Conservation (phyloP, 169 alveolate genomes). For the Plasmodium sp. region DNA sequence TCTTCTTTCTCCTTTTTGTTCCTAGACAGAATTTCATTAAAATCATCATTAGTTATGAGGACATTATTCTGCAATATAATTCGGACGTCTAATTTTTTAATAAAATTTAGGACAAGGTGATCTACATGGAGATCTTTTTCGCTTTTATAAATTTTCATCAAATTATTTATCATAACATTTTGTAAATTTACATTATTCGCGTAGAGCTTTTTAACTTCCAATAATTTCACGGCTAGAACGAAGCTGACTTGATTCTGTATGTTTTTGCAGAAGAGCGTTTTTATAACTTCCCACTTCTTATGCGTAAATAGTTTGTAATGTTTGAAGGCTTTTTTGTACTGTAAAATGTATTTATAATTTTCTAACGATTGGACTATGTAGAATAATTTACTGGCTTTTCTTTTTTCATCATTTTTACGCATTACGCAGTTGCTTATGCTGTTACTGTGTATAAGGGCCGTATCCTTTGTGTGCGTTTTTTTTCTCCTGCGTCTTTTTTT, state of each 20-base stretch:
- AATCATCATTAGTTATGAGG: conserved; percentile 27
- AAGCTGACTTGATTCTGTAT: conserved; percentile 35
- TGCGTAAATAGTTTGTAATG: conserved; percentile 34
- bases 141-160: conserved; percentile 62
- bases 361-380: conserved; percentile 40
- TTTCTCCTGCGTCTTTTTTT: neutral
- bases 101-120: conserved; percentile 20
- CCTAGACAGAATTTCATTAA: conserved; percentile 11
- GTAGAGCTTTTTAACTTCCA: conserved; percentile 52
- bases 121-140: conserved; percentile 52
- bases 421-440: neutral
- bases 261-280: conserved; percentile 36
- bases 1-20: neutral
- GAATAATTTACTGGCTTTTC: conserved; percentile 10
- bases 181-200: conserved; percentile 21
- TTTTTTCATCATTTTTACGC: conserved; percentile 10
- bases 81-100: conserved; percentile 50
- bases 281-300: conserved; percentile 44
- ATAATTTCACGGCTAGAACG: conserved; percentile 61
- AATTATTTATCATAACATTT: conserved; percentile 63
- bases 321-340: conserved; percentile 33
- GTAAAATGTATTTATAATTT: conserved; percentile 41
- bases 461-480: neutral
- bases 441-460: neutral
- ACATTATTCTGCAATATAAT: conserved; percentile 55